Base-by-base conservation (phyloP, 208 protist species). In the Naegleria gruberi region DNA sequence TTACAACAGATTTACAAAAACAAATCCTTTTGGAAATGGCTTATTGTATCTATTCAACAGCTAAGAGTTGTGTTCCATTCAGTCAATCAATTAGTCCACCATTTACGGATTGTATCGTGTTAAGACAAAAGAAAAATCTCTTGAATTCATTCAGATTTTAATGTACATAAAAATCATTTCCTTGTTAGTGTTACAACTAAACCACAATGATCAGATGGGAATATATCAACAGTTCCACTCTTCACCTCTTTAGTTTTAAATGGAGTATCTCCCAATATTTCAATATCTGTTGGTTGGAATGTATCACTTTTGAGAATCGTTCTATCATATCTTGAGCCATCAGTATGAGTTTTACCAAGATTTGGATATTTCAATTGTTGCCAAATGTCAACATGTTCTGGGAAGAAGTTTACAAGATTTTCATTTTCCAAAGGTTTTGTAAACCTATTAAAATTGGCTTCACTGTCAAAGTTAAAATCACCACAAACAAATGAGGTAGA, bases 391-490 rank as follows among this genome's bases (percentile, higher is more conserved):
- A 37, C 34, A 8, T 37, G 34, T 5, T 77, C 65, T 37, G 17
- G 17, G 8, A 37, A 77, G n/a, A 77, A 77, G 26, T 37, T 37
- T 2, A 12, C 30, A 12, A 77, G n/a, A 37, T 77, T 77, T 6
- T 77, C 30, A 37, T 77, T 77, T 77, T 77, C 65, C 6, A 77
- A n/a, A 37, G 65, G 65, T 37, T 19, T 77, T 12, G 1, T 37
- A n/a, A 37, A 19, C 8, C 34, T 37, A 2, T 77, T 19, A 37
- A 37, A 83, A 44, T 83, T 83, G 0, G 8, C n/a, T 44, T 83
- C 77, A 26, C 7, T 17, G 44, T 83, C 77, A 83, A 83, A 83
- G 26, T 83, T 83, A 83, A 83, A 83, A 83, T 83, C 77, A 23
- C 77, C 77, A 41, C n/a, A 44, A 23, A 83, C 15, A 41, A 83